phyloP scores from a whole-genome alignment of 2,329 filamentous ascomycete genomes.

The Xylaria sp. region DNA sequence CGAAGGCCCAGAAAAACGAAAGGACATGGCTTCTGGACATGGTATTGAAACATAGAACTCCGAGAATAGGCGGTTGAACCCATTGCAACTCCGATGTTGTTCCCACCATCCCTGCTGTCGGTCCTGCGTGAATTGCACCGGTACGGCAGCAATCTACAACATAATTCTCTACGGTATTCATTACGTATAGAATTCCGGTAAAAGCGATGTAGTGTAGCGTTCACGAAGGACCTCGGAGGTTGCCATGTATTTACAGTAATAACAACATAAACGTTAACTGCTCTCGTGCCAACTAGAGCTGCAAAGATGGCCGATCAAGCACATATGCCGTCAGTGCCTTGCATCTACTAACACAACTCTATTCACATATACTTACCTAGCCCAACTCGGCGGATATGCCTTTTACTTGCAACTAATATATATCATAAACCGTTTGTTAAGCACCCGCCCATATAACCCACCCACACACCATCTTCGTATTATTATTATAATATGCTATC shows the following conservation, averaged over 20 bases:
- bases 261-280: not conserved
- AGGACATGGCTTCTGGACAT: conserved; percentile 4
- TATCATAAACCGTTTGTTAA: conserved; percentile 18
- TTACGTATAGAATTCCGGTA: conserved; percentile 20
- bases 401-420: conserved; percentile 1
- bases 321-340: conserved; percentile 28
- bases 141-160: conserved; percentile 6
- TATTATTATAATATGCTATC: conserved; percentile 13
- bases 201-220: not conserved
- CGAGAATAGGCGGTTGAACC: conserved; percentile 5
- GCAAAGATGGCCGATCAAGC: conserved; percentile 15
- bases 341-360: conserved; percentile 16
- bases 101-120: conserved; percentile 20
- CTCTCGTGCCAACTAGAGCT: not conserved
- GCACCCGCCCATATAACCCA: conserved; percentile 11
- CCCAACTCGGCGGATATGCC: not conserved
- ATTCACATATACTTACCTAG: not conserved
- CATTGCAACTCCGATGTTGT: conserved; percentile 20
- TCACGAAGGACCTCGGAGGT: not conserved
- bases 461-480: conserved; percentile 16
- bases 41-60: conserved; percentile 12
- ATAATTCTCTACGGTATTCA: not conserved
- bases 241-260: not conserved
- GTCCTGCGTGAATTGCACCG: not conserved
- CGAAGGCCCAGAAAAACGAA: not conserved